Conservation (phyloP, 2,329 filamentous ascomycete genomes). For the Paecilomyces dactylethromorphus region DNA sequence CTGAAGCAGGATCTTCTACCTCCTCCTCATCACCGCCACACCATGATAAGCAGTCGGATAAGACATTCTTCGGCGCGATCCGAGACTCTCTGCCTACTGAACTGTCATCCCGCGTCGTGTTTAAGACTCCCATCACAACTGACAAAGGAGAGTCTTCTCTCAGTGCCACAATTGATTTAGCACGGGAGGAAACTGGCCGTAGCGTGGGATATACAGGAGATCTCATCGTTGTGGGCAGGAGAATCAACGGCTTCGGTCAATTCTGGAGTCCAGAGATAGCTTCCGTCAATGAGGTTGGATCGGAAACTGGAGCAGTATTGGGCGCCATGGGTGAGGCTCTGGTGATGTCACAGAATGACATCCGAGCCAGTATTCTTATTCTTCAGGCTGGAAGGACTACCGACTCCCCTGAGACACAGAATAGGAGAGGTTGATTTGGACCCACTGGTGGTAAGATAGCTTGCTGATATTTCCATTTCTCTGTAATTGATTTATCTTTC, state of each 20-base stretch:
- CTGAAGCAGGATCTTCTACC: background rate
- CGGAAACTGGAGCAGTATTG: conserved; percentile 21
- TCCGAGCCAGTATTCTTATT: conserved; percentile 64
- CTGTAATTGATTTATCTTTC: too few relatives aligned
- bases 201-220: conserved; percentile 62
- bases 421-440: too few relatives aligned
- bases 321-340: conserved; percentile 31
- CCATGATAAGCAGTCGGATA: conserved; percentile 36
- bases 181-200: conserved; percentile 54
- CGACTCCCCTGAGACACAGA: too few relatives aligned
- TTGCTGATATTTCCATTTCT: too few relatives aligned
- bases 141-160: conserved; percentile 39
- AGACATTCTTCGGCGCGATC: conserved; percentile 52
- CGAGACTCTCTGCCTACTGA: conserved; percentile 49
- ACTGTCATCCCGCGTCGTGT: conserved; percentile 51
- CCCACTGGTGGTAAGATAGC: too few relatives aligned
- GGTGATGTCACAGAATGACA: conserved; percentile 50
- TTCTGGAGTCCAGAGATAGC: background rate
- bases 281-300: background rate
- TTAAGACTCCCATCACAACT: conserved; percentile 31
- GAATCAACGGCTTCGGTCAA: conserved; percentile 8
- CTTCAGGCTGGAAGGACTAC: conserved; percentile 49
- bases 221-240: conserved; percentile 60
- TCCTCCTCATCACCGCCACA: conserved; percentile 1
- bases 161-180: conserved; percentile 44